These are phyloP conservation scores for Vitellaria paradoxa DNA, from an alignment of 179 eudicot species.

Conservation along the genomic window DNA sequence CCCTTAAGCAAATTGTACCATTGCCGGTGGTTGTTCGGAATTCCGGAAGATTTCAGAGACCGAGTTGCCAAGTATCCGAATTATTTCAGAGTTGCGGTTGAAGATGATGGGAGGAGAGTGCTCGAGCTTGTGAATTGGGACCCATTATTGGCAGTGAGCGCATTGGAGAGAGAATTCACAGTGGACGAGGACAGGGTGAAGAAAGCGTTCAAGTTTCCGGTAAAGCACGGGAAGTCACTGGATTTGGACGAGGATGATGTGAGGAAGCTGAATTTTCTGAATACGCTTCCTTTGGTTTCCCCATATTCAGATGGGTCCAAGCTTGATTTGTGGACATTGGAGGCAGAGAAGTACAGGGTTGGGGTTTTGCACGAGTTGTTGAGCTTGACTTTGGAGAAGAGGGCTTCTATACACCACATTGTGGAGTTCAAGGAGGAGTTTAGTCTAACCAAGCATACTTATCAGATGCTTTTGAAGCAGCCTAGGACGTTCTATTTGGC, in stretches of 20 bases:
- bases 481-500: conserved; percentile 80
- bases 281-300: conserved; percentile 87
- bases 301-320: conserved; percentile 90
- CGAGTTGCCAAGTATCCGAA: conserved; percentile 62
- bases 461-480: conserved; percentile 89
- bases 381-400: conserved; percentile 95
- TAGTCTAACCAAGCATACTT: conserved; percentile 89
- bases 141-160: conserved; percentile 65
- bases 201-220: conserved; percentile 60
- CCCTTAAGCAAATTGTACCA: conserved; percentile 76
- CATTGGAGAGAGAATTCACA: conserved; percentile 77
- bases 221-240: conserved; percentile 64
- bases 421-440: conserved; percentile 99
- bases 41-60: conserved; percentile 87
- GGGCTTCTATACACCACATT: conserved; percentile 90
- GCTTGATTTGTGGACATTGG: conserved; percentile 71
- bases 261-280: conserved; percentile 59
- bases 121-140: conserved; percentile 85
- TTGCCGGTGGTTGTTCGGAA: conserved; percentile 67
- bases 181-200: conserved; percentile 78
- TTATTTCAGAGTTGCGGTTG: conserved; percentile 51
- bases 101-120: conserved; percentile 58
- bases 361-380: conserved; percentile 91
- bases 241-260: conserved; percentile 64
- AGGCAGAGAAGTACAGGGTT: conserved; percentile 88